These are phyloP conservation scores for Pyronema domesticum DNA, from an alignment of 495 filamentous ascomycete species.

Conservation along the genomic window DNA sequence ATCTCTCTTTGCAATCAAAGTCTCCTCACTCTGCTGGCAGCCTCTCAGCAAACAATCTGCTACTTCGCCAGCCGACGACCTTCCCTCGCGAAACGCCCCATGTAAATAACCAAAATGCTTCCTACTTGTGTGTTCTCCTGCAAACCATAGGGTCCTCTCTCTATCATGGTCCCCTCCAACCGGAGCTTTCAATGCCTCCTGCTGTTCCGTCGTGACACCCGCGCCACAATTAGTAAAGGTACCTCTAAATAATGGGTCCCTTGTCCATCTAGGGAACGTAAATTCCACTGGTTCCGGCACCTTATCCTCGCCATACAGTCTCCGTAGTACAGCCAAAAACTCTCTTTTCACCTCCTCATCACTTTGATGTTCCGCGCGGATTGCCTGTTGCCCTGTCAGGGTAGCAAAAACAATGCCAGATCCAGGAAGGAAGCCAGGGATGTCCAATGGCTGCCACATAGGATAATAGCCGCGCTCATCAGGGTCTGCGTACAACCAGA, in stretches of 20 bases:
- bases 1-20: neutral
- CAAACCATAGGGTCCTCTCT: slow-evolving; percentile 39
- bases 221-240: slow-evolving; percentile 60
- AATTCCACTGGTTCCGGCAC: slow-evolving; percentile 53
- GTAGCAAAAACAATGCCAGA: slow-evolving; percentile 56
- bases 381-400: slow-evolving; percentile 42
- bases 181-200: slow-evolving; percentile 59
- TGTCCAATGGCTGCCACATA: slow-evolving; percentile 48
- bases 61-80: slow-evolving; percentile 9
- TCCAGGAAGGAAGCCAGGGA: slow-evolving; percentile 40
- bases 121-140: slow-evolving; percentile 51
- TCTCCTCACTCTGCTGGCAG: neutral
- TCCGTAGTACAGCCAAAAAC: slow-evolving; percentile 41
- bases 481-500: slow-evolving; percentile 52
- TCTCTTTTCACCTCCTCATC: slow-evolving; percentile 43
- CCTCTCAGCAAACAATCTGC: slow-evolving; percentile 15
- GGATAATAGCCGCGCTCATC: slow-evolving; percentile 49
- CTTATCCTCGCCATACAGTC: slow-evolving; percentile 44
- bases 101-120: slow-evolving; percentile 60
- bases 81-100: slow-evolving; percentile 29
- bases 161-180: slow-evolving; percentile 28
- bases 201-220: slow-evolving; percentile 45
- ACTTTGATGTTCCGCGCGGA: slow-evolving; percentile 44
- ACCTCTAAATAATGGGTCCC: slow-evolving; percentile 47
- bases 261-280: slow-evolving; percentile 53